phyloP scores from a whole-genome alignment of 2,329 filamentous ascomycete species.

The Rhynchosporium agropyri region DNA sequence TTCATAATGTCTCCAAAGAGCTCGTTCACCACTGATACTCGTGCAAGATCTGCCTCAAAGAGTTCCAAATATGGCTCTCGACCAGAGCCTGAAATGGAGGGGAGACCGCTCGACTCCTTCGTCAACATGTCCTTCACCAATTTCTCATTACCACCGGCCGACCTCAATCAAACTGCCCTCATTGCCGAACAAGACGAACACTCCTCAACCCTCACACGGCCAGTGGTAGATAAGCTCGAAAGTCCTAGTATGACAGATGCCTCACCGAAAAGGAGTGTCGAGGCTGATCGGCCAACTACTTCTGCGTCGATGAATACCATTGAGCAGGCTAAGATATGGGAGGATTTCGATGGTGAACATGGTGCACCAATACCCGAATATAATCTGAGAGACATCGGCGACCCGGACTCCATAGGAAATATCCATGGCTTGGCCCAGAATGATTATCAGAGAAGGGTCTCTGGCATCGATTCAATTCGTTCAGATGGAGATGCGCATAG shows the following conservation, averaged over 20 bases:
- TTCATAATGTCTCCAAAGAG: slow-evolving; percentile 69
- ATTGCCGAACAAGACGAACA: slow-evolving; percentile 39
- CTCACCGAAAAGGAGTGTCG: slow-evolving; percentile 18
- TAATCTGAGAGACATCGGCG: slow-evolving; percentile 18
- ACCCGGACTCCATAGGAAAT: neutral
- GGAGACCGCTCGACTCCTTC: slow-evolving; percentile 41
- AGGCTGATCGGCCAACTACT: slow-evolving; percentile 34
- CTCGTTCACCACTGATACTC: slow-evolving; percentile 53
- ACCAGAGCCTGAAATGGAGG: slow-evolving; percentile 43
- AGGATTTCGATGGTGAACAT: slow-evolving; percentile 81
- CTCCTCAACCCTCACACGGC: slow-evolving; percentile 34
- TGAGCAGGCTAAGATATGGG: slow-evolving; percentile 70
- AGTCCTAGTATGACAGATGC: slow-evolving; percentile 21
- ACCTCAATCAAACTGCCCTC: slow-evolving; percentile 32
- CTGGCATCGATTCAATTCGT: slow-evolving; percentile 15
- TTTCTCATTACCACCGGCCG: slow-evolving; percentile 27
- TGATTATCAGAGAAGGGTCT: slow-evolving; percentile 25
- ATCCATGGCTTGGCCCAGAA: neutral
- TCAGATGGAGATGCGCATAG: slow-evolving; percentile 20
- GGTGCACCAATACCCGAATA: slow-evolving; percentile 46
- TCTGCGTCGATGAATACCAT: slow-evolving; percentile 51
- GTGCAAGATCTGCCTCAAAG: slow-evolving; percentile 58
- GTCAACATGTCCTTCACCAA: slow-evolving; percentile 33
- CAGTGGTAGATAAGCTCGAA: slow-evolving; percentile 30
- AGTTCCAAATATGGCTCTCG: slow-evolving; percentile 45